Conservation (phyloP, 345 rosid species). For the Syzygium aromaticum region DNA sequence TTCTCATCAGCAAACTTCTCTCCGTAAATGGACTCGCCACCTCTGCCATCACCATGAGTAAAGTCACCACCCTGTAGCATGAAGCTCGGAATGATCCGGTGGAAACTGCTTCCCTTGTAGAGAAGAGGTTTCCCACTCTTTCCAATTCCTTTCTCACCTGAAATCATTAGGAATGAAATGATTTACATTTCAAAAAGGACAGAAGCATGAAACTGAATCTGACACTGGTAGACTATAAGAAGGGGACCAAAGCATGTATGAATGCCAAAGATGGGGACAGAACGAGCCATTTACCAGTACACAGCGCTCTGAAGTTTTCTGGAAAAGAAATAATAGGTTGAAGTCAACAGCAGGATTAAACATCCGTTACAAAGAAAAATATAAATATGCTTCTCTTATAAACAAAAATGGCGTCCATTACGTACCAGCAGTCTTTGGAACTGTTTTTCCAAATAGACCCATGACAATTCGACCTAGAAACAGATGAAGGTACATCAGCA, state of each 20-base stretch:
- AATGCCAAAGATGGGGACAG: not conserved
- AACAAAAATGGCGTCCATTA: not conserved
- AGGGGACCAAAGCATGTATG: not conserved
- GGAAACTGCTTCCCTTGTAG: conserved; percentile 73
- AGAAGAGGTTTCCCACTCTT: conserved; percentile 88
- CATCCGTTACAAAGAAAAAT: not conserved
- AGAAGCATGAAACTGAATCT: not conserved
- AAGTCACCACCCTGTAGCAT: conserved; percentile 98
- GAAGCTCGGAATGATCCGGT: conserved; percentile 94
- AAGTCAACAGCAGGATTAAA: not conserved
- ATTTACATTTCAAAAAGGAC: not conserved
- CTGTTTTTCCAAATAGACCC: conserved; percentile 86
- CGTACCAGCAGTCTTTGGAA: conserved; percentile 86
- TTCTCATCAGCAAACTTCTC: conserved; percentile 93
- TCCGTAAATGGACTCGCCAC: conserved; percentile 95
- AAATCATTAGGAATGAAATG: not conserved
- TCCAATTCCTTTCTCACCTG: conserved; percentile 90
- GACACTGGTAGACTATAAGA: not conserved
- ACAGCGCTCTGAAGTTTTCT: conserved; percentile 97
- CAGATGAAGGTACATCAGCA: not conserved
- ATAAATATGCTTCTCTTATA: not conserved
- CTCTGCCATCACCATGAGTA: conserved; percentile 91
- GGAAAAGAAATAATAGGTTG: conserved; percentile 17
- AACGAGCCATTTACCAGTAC: conserved; percentile 56
- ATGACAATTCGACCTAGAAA: conserved; percentile 72